Evolutionary conservation across 2,329 filamentous ascomycete species (phyloP).

Genomic region (Lachnellula cervina): DNA sequence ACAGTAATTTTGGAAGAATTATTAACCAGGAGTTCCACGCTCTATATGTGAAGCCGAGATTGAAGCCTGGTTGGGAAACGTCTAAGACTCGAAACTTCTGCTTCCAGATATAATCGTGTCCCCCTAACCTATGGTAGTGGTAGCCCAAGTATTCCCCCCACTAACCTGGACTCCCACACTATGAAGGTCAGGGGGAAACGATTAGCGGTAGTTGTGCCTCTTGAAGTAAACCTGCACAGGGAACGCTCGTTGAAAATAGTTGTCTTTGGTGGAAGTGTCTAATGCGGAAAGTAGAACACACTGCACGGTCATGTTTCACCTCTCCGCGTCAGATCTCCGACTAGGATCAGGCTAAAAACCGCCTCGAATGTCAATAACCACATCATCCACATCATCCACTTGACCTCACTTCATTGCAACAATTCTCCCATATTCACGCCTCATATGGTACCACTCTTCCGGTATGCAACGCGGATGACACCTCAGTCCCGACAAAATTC

Average conservation of each 20-base stretch:
- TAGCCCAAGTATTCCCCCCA: too few relatives aligned
- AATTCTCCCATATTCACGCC: background rate
- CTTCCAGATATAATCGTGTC: too few relatives aligned
- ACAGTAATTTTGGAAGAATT: background rate
- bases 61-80: background rate
- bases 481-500: background rate
- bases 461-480: background rate
- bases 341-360: background rate
- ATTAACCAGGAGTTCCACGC: too few relatives aligned
- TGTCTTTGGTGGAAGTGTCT: background rate
- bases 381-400: background rate
- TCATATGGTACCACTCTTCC: too few relatives aligned
- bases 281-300: constrained; percentile 1
- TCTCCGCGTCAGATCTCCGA: constrained; percentile 7
- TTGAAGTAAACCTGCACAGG: too few relatives aligned
- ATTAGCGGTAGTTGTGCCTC: background rate
- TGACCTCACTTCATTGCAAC: background rate
- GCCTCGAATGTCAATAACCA: background rate
- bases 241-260: too few relatives aligned
- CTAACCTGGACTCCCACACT: too few relatives aligned
- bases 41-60: background rate
- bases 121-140: too few relatives aligned
- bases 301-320: constrained; percentile 9
- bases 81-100: background rate
- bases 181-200: too few relatives aligned